Base-by-base conservation (phyloP, 345 rosid species). In the Pseudoturritis turrita region DNA sequence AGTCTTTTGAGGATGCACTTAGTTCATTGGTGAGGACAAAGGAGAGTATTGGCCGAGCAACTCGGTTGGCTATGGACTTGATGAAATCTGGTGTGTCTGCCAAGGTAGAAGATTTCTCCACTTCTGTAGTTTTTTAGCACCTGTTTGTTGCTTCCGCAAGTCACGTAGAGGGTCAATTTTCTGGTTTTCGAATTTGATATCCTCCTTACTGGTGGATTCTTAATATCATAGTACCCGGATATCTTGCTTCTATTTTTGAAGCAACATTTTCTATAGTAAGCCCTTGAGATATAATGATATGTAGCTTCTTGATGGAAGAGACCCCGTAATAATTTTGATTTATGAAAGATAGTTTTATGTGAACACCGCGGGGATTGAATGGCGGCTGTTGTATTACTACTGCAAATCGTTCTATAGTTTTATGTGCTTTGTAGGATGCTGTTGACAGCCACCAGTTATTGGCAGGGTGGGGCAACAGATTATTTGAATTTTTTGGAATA, bases 31-130 rank as follows among this genome's bases (percentile, higher is more conserved):
- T 97, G 64, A 83, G 98, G 83, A 89, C 96, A 51, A 95, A 91
- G 70, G 98, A 95, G 82, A 89, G 88, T 74, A 95, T 95, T 72
- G 88, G 93, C 62, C 91, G 94, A 77, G 98, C 99, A 62, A 95
- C 98, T 50, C 96, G 92, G 69, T 69, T 88, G 41, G 98, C 98
- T 62, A 84, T 95, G 70, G 94, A 89, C 76, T 89, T 96, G 70
- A 89, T 89, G 73, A 95, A 88, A 71, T 68, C 80, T 73, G 92
- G 96, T 65, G 80, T 77, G 33, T 81, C 90, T 72, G 51, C 86
- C 28, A 95, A 89, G 99, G 98, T 94, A 74, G 5, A 31, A 53
- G 25, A 43, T 39, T 19, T 45, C 45, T 62, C 50, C 13, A 12
- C 35, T 51, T 15, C 14, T 28, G 11, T 61, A 43, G 14, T 18